Evolutionary conservation across 176 grass and related monocot species (phyloP), one percentile per base, ranked within the genome.

Genomic region (Cocos nucifera): DNA sequence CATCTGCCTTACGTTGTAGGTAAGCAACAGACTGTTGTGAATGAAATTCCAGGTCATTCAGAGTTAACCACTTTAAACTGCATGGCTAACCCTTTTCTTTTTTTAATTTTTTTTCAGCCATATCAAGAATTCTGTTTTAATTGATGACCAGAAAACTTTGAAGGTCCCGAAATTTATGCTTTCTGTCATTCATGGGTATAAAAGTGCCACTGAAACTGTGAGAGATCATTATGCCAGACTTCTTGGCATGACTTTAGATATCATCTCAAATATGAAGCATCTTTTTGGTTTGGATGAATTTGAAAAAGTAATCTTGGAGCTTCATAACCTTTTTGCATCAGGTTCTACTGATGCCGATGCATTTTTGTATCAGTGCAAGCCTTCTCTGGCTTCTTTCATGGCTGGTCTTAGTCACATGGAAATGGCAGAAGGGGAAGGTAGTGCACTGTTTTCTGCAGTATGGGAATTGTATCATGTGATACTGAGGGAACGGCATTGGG

Each of bases 401-500:
- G 58, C 87, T 71, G 75, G 79, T 55, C 78, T 97, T 6, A 69
- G 92, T 58, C 78, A 88, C 55, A 73, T 88, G 73, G 77, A 88
- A 50, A 66, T 79, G 56, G 78, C 54, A 4, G 92, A 88, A 83
- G 78, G 50, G 65, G 84, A 88, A 17, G 73, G 62, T n/a, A 75
- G 58, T n/a, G 2, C 18, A 17, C 66, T 88, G 63, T 88, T 62
- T 75, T 77, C 71, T 69, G 78, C 83, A 30, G 82, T 91, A 50
- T 78, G 73, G 56, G 80, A 85, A 66, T 35, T 91, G n/a, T 87
- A 76, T 67, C 87, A 88, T 76, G 63, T 82, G 15, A 63, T 97
- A 64, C 54, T 97, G 51, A 90, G 76, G 74, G 87, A 91, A 71
- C 70, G 66, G 0, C 80, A 90, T 51, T 97, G 87, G 87, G 86